phyloP scores from a whole-genome alignment of 2,329 filamentous ascomycete species.

The Colletotrichum shisoi region DNA sequence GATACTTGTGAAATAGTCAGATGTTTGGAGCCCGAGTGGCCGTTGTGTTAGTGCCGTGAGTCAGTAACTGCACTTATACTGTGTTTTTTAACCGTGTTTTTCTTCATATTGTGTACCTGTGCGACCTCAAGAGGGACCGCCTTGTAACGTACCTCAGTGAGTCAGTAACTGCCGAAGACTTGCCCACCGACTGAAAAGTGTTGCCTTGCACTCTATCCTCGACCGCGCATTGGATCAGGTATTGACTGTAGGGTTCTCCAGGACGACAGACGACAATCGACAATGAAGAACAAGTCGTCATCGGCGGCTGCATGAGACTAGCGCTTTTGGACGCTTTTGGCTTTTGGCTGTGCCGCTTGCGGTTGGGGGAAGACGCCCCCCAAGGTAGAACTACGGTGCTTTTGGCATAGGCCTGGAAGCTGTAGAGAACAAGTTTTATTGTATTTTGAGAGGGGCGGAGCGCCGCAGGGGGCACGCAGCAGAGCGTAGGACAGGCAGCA shows the following conservation, averaged over 20 bases:
- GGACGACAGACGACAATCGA: not conserved
- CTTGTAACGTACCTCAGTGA: too few relatives aligned
- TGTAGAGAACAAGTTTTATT: not conserved
- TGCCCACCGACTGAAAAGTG: constrained; percentile 12
- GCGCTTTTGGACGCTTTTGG: not conserved
- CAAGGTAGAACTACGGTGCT: not conserved
- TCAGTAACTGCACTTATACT: not conserved
- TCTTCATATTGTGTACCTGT: too few relatives aligned
- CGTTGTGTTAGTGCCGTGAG: not conserved
- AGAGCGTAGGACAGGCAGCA: constrained; percentile 20
- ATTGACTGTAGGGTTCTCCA: not conserved
- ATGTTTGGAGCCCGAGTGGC: constrained; percentile 15
- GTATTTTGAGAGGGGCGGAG: too few relatives aligned
- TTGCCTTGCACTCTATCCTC: not conserved
- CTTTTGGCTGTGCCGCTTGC: constrained; percentile 21
- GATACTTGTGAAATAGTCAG: not conserved
- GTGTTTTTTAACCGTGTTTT: too few relatives aligned
- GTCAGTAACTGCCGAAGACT: not conserved
- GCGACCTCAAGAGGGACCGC: too few relatives aligned
- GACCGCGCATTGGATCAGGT: not conserved
- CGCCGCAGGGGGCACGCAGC: not conserved
- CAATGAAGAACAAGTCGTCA: constrained; percentile 4
- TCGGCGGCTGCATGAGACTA: constrained; percentile 9
- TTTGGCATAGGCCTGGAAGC: not conserved
- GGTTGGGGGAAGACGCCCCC: not conserved